Evolutionary conservation across 208 protist genomes (phyloP).

Genomic region (Acanthamoeba culbertsoni): DNA sequence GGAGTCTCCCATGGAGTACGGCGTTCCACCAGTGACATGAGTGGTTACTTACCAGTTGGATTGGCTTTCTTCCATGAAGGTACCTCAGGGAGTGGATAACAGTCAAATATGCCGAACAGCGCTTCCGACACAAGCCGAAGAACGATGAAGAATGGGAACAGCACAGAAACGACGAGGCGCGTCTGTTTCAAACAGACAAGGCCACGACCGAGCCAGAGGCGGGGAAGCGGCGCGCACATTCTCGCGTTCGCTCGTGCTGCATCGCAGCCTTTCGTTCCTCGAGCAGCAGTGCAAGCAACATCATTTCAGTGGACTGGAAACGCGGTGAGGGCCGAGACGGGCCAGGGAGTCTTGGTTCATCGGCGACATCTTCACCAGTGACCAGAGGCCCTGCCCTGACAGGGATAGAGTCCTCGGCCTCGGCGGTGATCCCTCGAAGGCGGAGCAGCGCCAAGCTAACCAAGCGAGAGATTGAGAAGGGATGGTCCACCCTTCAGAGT

Average conservation of each 20-base stretch:
- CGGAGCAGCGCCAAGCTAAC: background rate
- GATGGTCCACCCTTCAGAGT: background rate
- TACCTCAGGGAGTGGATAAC: background rate
- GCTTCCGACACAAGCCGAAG: background rate
- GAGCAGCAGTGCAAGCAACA: background rate
- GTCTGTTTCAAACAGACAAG: background rate
- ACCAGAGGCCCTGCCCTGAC: too few species aligned
- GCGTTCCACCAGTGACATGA: background rate
- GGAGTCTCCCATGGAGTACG: background rate
- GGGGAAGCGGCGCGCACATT: background rate
- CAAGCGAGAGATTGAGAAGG: slow-evolving; percentile 3
- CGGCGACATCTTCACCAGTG: too few species aligned
- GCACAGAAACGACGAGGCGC: background rate
- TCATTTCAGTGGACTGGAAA: background rate
- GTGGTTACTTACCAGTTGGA: background rate
- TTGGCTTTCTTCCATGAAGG: background rate
- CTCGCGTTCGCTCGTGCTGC: background rate
- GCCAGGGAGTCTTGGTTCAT: background rate
- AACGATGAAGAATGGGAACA: background rate
- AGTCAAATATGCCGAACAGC: slow-evolving; percentile 25
- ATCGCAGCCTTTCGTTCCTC: background rate
- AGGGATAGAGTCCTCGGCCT: too few species aligned
- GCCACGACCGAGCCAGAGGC: background rate
- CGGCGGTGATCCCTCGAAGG: background rate
- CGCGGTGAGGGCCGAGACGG: background rate